Percentiles rank a stretch among this genome's conserved stretches.
Evolutionary conservation across 306 rosid species (phyloP).

Genomic region (Fagus sylvatica): DNA sequence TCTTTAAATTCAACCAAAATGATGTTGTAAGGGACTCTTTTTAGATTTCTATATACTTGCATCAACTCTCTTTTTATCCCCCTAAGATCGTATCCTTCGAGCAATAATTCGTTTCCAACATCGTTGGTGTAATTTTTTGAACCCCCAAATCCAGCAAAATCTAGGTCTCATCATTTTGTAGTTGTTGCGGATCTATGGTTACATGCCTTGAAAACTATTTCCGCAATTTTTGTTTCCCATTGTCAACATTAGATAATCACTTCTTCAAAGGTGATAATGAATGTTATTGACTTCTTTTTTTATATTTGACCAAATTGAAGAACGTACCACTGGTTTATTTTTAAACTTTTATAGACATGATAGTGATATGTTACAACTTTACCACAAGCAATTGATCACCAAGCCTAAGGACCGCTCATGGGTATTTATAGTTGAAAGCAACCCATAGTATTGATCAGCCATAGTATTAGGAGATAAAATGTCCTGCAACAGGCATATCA

Average conservation of each 20-base stretch:
- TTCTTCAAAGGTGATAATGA: constrained; percentile 28
- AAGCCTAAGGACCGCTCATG: not conserved
- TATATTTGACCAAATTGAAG: constrained; percentile 12
- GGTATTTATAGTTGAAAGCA: not conserved
- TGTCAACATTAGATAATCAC: constrained; percentile 37
- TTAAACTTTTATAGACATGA: not conserved
- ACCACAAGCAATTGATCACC: not conserved
- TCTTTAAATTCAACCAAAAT: constrained; percentile 28
- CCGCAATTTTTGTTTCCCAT: constrained; percentile 27
- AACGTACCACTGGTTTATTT: not conserved
- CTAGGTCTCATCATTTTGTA: constrained; percentile 49
- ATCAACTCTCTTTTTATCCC: not conserved
- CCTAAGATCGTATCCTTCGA: not conserved
- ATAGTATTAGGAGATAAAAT: too few species aligned
- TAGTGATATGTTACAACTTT: not conserved
- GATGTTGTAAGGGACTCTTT: constrained; percentile 32
- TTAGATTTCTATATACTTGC: constrained; percentile 8
- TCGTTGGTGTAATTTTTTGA: constrained; percentile 26
- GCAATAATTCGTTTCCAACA: constrained; percentile 32
- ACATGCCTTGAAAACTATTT: constrained; percentile 20
- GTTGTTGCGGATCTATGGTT: constrained; percentile 36
- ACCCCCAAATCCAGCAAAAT: constrained; percentile 71
- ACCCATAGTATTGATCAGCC: not conserved
- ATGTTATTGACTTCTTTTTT: constrained; percentile 25
- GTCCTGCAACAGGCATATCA: too few species aligned